Conservation (phyloP, 2,329 filamentous ascomycete genomes). For the Neurospora crassa region DNA sequence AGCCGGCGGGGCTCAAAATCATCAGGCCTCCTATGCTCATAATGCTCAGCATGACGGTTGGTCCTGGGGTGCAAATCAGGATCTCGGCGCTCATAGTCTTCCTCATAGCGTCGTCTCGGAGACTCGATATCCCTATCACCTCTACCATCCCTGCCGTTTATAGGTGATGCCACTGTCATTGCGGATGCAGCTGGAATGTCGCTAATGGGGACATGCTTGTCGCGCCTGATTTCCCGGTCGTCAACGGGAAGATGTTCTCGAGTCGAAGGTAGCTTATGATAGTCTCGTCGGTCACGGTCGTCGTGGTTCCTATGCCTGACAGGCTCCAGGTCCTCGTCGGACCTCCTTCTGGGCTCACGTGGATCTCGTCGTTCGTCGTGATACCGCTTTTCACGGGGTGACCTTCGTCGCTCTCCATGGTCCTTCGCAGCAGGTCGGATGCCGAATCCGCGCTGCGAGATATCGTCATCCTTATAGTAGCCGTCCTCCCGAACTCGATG, state of each 20-base stretch:
- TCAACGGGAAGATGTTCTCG: background rate
- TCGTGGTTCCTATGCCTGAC: conserved; percentile 11
- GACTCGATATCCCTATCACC: background rate
- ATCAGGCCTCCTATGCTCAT: conserved; percentile 7
- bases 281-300: conserved; percentile 3
- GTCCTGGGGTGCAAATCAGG: background rate
- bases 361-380: conserved; percentile 34
- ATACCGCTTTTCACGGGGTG: conserved; percentile 22
- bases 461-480: conserved; percentile 36
- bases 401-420: conserved; percentile 20
- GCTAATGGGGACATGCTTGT: background rate
- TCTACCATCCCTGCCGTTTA: background rate
- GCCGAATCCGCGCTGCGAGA: conserved; percentile 41
- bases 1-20: conserved; percentile 9
- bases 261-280: background rate
- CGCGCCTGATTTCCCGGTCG: background rate
- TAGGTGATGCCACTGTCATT: background rate
- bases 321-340: conserved; percentile 21
- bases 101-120: background rate
- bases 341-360: conserved; percentile 16
- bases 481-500: conserved; percentile 36
- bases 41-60: background rate
- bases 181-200: background rate
- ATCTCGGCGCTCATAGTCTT: background rate
- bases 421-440: conserved; percentile 34